Evolutionary conservation across 2,329 filamentous ascomycete species (phyloP).

Genomic region (Clonostachys solani): DNA sequence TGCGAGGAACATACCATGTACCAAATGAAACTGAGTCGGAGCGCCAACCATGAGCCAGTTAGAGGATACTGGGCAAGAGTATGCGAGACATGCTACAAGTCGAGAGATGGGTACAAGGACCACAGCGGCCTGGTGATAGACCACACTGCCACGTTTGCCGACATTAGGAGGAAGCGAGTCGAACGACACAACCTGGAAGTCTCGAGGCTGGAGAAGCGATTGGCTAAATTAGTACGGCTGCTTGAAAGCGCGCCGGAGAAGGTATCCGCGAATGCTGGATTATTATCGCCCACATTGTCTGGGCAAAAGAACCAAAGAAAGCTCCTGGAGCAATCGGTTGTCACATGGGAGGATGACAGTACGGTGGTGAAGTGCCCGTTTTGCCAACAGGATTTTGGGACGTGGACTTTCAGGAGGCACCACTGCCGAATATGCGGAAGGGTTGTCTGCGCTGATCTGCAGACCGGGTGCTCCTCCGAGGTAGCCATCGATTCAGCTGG

Average conservation of each 20-base stretch:
- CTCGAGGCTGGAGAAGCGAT: conserved; percentile 82
- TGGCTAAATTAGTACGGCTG: conserved; percentile 85
- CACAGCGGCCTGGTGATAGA: conserved; percentile 69
- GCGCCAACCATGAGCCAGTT: conserved; percentile 84
- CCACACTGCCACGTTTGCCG: conserved; percentile 66
- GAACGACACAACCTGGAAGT: conserved; percentile 86
- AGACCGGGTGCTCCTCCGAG: conserved; percentile 80
- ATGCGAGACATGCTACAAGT: conserved; percentile 99
- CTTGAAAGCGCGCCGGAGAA: conserved; percentile 73
- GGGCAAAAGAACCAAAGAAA: conserved; percentile 75
- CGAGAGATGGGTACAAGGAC: conserved; percentile 91
- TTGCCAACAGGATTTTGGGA: conserved; percentile 92
- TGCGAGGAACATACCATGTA: conserved; percentile 99
- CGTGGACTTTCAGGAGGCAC: conserved; percentile 88
- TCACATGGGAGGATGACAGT: conserved; percentile 92
- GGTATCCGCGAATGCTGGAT: conserved; percentile 36
- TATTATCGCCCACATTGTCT: conserved; percentile 56
- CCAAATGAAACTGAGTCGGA: conserved; percentile 93
- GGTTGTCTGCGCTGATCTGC: conserved; percentile 85
- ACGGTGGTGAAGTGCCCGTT: conserved; percentile 81
- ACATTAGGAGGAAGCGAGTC: conserved; percentile 69
- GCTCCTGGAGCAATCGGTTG: conserved; percentile 81
- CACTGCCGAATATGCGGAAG: conserved; percentile 92
- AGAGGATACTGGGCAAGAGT: conserved; percentile 91
- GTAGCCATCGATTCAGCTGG: conserved; percentile 72